Evolutionary conservation across 129 eudicot genomes (phyloP).

Genomic region (Lactuca saligna): DNA sequence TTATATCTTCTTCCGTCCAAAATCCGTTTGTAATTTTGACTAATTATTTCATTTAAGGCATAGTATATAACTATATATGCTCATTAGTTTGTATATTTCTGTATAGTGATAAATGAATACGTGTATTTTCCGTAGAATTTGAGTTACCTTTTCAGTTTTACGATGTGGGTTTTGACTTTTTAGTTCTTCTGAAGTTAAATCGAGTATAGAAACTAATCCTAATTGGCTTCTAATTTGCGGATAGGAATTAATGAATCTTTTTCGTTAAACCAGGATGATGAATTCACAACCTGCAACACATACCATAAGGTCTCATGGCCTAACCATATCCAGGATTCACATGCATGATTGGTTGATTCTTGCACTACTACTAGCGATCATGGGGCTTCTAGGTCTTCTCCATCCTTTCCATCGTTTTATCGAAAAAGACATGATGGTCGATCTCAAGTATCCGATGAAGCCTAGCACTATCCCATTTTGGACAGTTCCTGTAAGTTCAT

Average conservation of each 20-base stretch:
- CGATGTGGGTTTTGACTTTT: not conserved
- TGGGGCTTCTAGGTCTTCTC: constrained; percentile 24
- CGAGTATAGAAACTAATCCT: not conserved
- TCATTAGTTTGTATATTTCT: constrained; percentile 5
- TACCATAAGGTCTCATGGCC: constrained; percentile 51
- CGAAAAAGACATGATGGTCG: constrained; percentile 51
- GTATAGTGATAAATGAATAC: constrained; percentile 1
- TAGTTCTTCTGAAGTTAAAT: not conserved
- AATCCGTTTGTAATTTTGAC: not conserved
- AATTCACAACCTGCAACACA: constrained; percentile 39
- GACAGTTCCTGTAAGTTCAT: constrained; percentile 48
- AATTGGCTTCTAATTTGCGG: not conserved
- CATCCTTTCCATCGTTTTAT: constrained; percentile 51
- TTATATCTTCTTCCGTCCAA: not conserved
- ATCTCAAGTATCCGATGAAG: constrained; percentile 47
- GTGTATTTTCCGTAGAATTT: not conserved
- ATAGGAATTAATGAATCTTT: not conserved
- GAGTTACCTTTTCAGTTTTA: constrained; percentile 4
- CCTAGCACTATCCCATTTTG: constrained; percentile 51
- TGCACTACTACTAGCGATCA: constrained; percentile 21
- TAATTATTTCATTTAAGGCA: not conserved
- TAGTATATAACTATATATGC: not conserved
- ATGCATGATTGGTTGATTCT: constrained; percentile 53
- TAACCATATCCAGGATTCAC: constrained; percentile 35
- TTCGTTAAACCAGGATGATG: constrained; percentile 20